phyloP scores from a whole-genome alignment of 352 stramenopile genomes.

The Phytopythium delawarense region DNA sequence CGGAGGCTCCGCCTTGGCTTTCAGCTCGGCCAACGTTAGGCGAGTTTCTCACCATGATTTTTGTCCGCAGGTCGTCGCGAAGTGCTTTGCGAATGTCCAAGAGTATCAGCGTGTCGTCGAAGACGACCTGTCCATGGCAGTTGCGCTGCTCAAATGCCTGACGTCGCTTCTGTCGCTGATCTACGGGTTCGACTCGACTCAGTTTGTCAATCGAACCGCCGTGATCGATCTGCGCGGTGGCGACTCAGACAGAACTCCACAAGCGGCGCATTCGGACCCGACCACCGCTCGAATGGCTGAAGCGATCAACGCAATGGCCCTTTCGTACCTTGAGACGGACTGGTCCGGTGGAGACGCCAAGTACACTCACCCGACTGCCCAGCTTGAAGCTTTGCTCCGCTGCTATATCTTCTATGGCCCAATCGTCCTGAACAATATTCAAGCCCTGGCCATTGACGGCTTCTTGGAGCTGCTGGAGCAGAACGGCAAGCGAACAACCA shows the following conservation, averaged over 20 bases:
- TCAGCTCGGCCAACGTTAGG: neutral
- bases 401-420: slow-evolving; percentile 35
- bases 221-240: slow-evolving; percentile 15
- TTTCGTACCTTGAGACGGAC: slow-evolving; percentile 34
- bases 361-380: slow-evolving; percentile 29
- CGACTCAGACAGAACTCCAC: slow-evolving; percentile 3
- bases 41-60: neutral
- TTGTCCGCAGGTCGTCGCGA: slow-evolving; percentile 16
- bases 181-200: slow-evolving; percentile 17
- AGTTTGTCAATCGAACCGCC: slow-evolving; percentile 10
- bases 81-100: slow-evolving; percentile 22
- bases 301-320: slow-evolving; percentile 32
- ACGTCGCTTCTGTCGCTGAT: slow-evolving; percentile 17
- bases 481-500: slow-evolving; percentile 11
- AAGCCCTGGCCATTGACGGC: slow-evolving; percentile 37
- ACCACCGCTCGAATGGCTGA: slow-evolving; percentile 14
- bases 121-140: slow-evolving; percentile 16
- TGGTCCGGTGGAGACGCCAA: slow-evolving; percentile 42
- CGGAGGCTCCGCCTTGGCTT: neutral
- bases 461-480: slow-evolving; percentile 39
- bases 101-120: slow-evolving; percentile 18
- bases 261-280: slow-evolving; percentile 3
- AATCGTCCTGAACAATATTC: slow-evolving; percentile 41
- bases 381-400: slow-evolving; percentile 34
- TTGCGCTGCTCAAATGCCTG: slow-evolving; percentile 22